Percentiles rank a stretch among this genome's conserved stretches.
phyloP scores from a whole-genome alignment of 2,329 filamentous ascomycete species.

The Penicillium sp. region DNA sequence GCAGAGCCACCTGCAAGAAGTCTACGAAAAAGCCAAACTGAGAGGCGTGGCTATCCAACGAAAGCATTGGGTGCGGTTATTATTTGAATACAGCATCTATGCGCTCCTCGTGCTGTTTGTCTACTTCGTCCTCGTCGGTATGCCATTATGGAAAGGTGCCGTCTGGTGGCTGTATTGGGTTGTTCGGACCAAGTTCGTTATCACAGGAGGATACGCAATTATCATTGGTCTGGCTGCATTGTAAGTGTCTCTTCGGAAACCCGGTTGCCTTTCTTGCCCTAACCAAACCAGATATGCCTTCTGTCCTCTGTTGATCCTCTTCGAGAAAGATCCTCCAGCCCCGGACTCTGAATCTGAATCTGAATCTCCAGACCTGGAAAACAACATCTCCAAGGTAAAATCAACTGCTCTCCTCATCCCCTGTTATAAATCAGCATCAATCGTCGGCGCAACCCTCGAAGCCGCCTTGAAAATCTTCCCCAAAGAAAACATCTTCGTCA shows the following conservation, averaged over 20 bases:
- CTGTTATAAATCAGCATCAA: slow-evolving; percentile 40
- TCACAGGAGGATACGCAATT: slow-evolving; percentile 38
- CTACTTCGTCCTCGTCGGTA: slow-evolving; percentile 42
- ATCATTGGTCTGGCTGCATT: slow-evolving; percentile 32
- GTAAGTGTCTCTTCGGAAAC: slow-evolving; percentile 18
- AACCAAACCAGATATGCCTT: slow-evolving; percentile 23
- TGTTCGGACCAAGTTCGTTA: slow-evolving; percentile 34
- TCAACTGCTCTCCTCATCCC: slow-evolving; percentile 40
- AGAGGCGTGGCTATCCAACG: slow-evolving; percentile 20
- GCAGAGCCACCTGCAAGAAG: slow-evolving; percentile 12
- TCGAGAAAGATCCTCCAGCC: slow-evolving; percentile 27
- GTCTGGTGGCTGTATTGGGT: slow-evolving; percentile 39
- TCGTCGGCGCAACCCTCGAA: slow-evolving; percentile 38
- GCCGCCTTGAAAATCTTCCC: slow-evolving; percentile 43
- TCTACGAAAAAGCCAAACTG: slow-evolving; percentile 18
- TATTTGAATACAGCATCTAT: slow-evolving; percentile 37
- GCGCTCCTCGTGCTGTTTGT: slow-evolving; percentile 32
- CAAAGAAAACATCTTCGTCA: slow-evolving; percentile 39
- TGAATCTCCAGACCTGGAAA: slow-evolving; percentile 12
- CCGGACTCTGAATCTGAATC: slow-evolving; percentile 2
- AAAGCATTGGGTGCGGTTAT: slow-evolving; percentile 28
- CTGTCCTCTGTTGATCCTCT: slow-evolving; percentile 25
- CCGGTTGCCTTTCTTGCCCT: not conserved
- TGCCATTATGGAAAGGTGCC: slow-evolving; percentile 41
- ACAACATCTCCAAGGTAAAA: slow-evolving; percentile 21